phyloP scores from a whole-genome alignment of 1,284 basidiomycete genomes.

The Cerioporus squamosus region DNA sequence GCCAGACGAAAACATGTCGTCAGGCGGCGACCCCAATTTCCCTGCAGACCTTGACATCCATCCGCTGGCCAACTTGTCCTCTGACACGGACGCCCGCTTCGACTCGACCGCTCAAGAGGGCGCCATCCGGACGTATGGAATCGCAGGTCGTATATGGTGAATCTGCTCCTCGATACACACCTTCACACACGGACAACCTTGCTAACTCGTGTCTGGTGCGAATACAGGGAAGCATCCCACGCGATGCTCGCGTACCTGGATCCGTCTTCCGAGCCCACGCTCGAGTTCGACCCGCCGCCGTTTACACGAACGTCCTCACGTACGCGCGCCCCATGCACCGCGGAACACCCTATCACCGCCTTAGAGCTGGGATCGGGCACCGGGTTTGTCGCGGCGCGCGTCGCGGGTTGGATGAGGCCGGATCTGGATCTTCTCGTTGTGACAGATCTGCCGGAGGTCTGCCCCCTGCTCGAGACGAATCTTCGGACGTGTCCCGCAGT shows the following conservation, averaged over 20 bases:
- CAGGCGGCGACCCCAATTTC: constrained; percentile 30
- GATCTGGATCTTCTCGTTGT: constrained; percentile 50
- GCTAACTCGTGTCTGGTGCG: background rate
- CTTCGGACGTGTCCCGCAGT: constrained; percentile 32
- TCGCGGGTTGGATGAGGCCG: constrained; percentile 43
- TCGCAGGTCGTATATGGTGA: constrained; percentile 79
- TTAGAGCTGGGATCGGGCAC: constrained; percentile 79
- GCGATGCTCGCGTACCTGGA: constrained; percentile 60
- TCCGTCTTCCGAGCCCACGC: constrained; percentile 27
- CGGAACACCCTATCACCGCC: constrained; percentile 34
- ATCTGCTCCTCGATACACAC: constrained; percentile 9
- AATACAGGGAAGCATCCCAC: constrained; percentile 75
- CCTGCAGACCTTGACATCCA: constrained; percentile 32
- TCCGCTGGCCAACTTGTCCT: constrained; percentile 19
- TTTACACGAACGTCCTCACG: constrained; percentile 16
- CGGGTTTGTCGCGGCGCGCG: constrained; percentile 59
- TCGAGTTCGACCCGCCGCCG: constrained; percentile 61
- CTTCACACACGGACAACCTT: background rate
- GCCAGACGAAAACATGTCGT: constrained; percentile 1
- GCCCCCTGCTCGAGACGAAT: constrained; percentile 61
- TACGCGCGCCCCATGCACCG: background rate
- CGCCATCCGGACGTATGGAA: constrained; percentile 72
- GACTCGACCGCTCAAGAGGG: constrained; percentile 52
- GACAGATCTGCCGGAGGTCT: constrained; percentile 76
- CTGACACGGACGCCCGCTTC: constrained; percentile 38